Evolutionary conservation across 2,329 filamentous ascomycete species (phyloP).

Genomic region (Ophiostoma himal-ulmi): DNA sequence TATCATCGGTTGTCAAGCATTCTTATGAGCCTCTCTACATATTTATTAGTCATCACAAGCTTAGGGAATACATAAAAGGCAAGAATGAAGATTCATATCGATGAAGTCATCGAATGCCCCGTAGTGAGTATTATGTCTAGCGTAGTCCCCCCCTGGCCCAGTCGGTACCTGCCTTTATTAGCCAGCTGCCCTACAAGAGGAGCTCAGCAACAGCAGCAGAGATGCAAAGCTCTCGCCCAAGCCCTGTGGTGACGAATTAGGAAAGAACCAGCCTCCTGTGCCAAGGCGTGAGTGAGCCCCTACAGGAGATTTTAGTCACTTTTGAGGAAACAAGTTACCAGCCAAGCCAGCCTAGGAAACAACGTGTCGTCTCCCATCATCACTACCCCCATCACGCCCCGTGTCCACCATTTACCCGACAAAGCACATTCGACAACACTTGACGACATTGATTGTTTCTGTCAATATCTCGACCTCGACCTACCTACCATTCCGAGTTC

Average conservation of each 20-base stretch:
- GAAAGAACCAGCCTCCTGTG: slow-evolving; percentile 2
- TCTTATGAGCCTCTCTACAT: background rate
- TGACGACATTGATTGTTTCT: background rate
- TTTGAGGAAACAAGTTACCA: background rate
- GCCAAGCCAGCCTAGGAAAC: background rate
- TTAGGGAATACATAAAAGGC: background rate
- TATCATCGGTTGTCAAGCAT: background rate
- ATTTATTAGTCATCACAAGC: background rate
- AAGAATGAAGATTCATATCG: background rate
- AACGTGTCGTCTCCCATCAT: slow-evolving; percentile 5
- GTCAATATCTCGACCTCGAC: background rate
- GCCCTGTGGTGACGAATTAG: background rate
- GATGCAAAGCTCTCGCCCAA: background rate
- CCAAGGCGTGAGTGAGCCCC: background rate
- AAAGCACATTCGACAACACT: background rate
- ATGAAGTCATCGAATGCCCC: slow-evolving; percentile 1
- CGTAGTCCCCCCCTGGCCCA: background rate
- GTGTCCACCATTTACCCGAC: background rate
- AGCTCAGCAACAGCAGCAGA: background rate
- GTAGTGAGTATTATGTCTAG: background rate
- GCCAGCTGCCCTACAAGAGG: background rate
- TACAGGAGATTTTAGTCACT: background rate
- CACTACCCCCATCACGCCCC: background rate
- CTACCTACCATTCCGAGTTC: background rate
- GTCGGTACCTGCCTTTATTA: background rate